Conservation (phyloP, 2,329 filamentous ascomycete species). For the Apiospora arundinis region DNA sequence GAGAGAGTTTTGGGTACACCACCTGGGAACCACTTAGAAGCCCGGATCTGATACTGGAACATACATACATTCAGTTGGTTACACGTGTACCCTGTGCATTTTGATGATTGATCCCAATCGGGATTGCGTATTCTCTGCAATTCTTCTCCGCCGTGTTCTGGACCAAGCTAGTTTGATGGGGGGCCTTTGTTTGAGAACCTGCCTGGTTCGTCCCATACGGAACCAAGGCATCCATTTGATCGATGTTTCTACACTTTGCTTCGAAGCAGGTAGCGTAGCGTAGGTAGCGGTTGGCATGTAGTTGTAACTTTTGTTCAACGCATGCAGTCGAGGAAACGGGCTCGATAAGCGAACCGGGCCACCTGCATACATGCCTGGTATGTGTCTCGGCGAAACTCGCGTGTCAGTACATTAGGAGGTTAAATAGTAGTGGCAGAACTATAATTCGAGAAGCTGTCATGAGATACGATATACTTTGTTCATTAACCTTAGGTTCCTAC, state of each 20-base stretch:
- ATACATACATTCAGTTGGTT: conserved; percentile 8
- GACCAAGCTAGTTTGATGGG: neutral
- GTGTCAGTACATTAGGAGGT: neutral
- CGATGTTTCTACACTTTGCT: conserved; percentile 8
- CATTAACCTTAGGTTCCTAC: neutral
- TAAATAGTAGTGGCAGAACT: neutral
- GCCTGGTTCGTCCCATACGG: conserved; percentile 11
- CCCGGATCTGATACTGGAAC: neutral
- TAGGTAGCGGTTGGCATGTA: no score
- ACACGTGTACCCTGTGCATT: conserved; percentile 12
- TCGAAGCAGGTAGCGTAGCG: neutral
- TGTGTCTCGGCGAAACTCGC: conserved; percentile 11
- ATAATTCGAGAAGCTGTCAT: conserved; percentile 3
- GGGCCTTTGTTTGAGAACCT: neutral
- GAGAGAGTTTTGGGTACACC: conserved; percentile 7
- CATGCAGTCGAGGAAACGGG: neutral
- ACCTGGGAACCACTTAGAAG: neutral
- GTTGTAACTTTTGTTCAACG: neutral
- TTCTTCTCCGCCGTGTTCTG: conserved; percentile 3
- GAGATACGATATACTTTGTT: conserved; percentile 11
- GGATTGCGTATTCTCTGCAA: neutral
- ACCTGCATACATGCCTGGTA: conserved; percentile 4
- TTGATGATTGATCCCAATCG: neutral
- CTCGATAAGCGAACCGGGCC: conserved; percentile 13
- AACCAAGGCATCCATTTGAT: neutral